Evolutionary conservation across 768 basidiomycete genomes (phyloP), one percentile per base, ranked within the genome.

Genomic region (Guyanaporus albipodus): DNA sequence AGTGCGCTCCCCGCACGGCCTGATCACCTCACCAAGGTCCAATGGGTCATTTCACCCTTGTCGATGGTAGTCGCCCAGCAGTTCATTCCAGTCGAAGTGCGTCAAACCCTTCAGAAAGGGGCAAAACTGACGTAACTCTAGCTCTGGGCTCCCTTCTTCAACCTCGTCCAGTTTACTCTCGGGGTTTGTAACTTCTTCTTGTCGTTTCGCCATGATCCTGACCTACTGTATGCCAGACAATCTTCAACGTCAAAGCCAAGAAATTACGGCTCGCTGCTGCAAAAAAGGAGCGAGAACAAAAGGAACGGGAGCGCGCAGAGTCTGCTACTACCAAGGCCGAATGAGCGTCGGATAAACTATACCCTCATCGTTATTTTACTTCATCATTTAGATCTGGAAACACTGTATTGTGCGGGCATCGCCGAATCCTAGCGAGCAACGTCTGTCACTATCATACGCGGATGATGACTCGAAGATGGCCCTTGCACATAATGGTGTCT

Each of bases 121-220:
- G 28, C 39, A 18, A 44, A 39, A 26, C 55, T 50, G 21, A 55
- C 27, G 14, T 29, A 19, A n/a, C 27, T 38, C 14, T 53, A 89
- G 85, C 73, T 91, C 35, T 91, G 91, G 90, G 86, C 87, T 0
- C 86, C 87, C 8, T 94, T 87, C 71, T 92, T 93, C 76, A 91
- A 83, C 63, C 56, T 77, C 28, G 70, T 93, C 33, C 80, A 83
- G 62, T 91, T 93, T 62, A 63, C 79, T 18, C 72, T 89, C 11
- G 89, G 89, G 18, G 89, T 90, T 59, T 57, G 85, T 45, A 26
- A 36, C 12, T 15, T 39, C 55, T 41, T 12, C 32, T 53, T 49
- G 45, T n/a, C 5, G 26, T 31, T 37, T n/a, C n/a, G n/a, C 17
- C 8, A 9, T 39, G 17, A 8, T 29, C 28, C 12, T n/a, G n/a